phyloP scores from a whole-genome alignment of 805 yeast genomes.

The Candida silvicultrix region DNA sequence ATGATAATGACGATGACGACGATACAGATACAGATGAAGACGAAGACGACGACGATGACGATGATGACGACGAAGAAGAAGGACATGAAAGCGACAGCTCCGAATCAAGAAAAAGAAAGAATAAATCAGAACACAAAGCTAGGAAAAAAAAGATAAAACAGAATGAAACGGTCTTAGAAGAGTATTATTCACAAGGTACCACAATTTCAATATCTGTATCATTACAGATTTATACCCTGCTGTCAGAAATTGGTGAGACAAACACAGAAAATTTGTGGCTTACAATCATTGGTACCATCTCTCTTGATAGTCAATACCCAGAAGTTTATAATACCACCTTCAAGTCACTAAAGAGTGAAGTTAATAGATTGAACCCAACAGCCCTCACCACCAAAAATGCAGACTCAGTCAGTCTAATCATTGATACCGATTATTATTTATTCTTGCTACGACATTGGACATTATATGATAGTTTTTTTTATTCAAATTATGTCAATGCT shows the following conservation, averaged over 20 bases:
- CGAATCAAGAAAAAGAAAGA: conserved; percentile 20
- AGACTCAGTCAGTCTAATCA: conserved; percentile 41
- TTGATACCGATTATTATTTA: conserved; percentile 81
- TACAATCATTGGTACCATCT: conserved; percentile 80
- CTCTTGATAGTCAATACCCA: conserved; percentile 69
- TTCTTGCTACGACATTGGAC: conserved; percentile 91
- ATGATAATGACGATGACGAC: conserved; percentile 23
- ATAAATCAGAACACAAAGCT: conserved; percentile 27
- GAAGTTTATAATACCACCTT: conserved; percentile 64
- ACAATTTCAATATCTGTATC: conserved; percentile 70
- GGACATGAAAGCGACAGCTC: conserved; percentile 20
- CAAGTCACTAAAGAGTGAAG: conserved; percentile 80
- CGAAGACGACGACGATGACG: conserved; percentile 25
- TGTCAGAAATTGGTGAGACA: conserved; percentile 81
- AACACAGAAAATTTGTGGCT: conserved; percentile 69
- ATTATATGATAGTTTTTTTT: conserved; percentile 81
- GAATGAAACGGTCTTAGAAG: conserved; percentile 54
- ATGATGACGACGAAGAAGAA: conserved; percentile 24
- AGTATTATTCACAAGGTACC: conserved; percentile 81
- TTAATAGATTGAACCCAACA: conserved; percentile 54
- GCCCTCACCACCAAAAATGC: conserved; percentile 29
- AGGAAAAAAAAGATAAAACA: conserved; percentile 36
- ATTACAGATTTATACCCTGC: conserved; percentile 70
- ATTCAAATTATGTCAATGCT: conserved; percentile 87
- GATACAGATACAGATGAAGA: conserved; percentile 25